Evolutionary conservation across 345 rosid species (phyloP).

Genomic region (Barbarea vulgaris): DNA sequence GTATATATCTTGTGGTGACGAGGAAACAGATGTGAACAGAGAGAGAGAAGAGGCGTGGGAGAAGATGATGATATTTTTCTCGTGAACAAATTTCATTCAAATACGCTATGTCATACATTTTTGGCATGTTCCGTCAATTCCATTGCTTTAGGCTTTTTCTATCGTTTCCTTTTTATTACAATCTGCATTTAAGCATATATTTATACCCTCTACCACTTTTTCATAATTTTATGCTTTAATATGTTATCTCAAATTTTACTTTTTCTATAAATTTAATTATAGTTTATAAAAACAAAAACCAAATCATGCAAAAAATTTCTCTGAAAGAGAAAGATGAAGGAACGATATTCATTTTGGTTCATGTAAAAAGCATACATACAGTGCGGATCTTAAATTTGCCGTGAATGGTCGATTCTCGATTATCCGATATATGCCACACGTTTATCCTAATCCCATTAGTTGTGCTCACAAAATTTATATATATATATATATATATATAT

Average conservation of each 20-base stretch:
- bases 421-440: neutral
- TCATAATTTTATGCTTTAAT: neutral
- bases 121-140: slow-evolving; percentile 24
- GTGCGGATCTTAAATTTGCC: neutral
- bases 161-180: neutral
- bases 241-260: neutral
- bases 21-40: slow-evolving; percentile 38
- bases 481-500: too few relatives aligned
- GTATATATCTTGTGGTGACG: slow-evolving; percentile 23
- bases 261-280: neutral
- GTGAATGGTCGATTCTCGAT: neutral
- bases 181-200: neutral
- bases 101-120: slow-evolving; percentile 38
- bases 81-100: slow-evolving; percentile 39
- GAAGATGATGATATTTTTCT: slow-evolving; percentile 29
- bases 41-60: slow-evolving; percentile 35
- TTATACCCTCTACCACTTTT: neutral
- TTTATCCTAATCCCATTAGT: neutral
- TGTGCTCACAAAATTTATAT: neutral
- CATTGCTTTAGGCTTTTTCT: slow-evolving; percentile 21
- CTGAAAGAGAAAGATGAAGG: neutral
- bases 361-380: neutral
- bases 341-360: neutral
- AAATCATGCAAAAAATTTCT: neutral
- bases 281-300: neutral